phyloP scores from a whole-genome alignment of 2,329 filamentous ascomycete species.

The Didymella sp. region DNA sequence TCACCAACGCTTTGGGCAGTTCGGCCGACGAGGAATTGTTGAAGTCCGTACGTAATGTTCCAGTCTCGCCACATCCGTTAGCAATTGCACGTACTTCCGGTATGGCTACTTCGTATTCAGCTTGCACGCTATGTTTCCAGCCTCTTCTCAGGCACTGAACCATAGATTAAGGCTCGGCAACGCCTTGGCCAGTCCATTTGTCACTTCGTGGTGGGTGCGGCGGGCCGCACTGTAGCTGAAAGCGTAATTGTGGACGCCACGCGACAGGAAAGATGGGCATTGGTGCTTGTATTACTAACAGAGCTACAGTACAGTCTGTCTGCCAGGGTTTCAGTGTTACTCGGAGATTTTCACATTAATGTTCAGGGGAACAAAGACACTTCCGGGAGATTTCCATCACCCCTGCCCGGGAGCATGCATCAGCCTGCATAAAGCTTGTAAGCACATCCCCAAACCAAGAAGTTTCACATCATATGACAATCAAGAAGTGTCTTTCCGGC shows the following conservation, averaged over 20 bases:
- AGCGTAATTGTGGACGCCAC: conserved; percentile 19
- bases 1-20: background rate
- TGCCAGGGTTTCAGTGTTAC: background rate
- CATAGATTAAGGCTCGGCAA: background rate
- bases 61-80: conserved; percentile 12
- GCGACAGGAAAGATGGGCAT: conserved; percentile 11
- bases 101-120: conserved; percentile 7
- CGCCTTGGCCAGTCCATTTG: conserved; percentile 10
- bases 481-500: conserved; percentile 1
- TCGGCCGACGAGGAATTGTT: background rate
- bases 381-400: background rate
- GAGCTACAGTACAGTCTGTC: conserved; percentile 10
- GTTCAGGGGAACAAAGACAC: conserved; percentile 16
- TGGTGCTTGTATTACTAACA: background rate
- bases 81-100: background rate
- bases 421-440: conserved; percentile 12
- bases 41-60: background rate
- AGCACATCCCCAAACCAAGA: background rate
- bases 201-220: conserved; percentile 21
- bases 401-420: conserved; percentile 12
- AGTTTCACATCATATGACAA: conserved; percentile 13
- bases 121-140: conserved; percentile 6
- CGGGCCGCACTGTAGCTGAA: conserved; percentile 31
- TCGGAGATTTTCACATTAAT: conserved; percentile 21
- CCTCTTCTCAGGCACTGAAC: conserved; percentile 11